phyloP scores from a whole-genome alignment of 2,329 filamentous ascomycete genomes.

The Aspergillus uvarum region DNA sequence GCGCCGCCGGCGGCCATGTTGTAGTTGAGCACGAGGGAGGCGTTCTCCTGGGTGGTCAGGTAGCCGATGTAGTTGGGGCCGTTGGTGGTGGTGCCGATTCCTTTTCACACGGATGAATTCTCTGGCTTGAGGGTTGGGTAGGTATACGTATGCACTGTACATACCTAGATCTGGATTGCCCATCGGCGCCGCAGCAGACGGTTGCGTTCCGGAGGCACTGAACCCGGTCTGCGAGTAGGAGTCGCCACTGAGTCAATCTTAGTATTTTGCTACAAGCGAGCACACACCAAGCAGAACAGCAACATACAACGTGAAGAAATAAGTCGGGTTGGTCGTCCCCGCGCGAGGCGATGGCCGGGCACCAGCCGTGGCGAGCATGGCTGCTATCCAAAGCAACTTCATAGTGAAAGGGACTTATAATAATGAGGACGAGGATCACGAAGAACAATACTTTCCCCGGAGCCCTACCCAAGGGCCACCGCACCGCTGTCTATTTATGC shows the following conservation, averaged over 20 bases:
- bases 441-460: too few relatives aligned
- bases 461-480: too few relatives aligned
- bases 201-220: conserved; percentile 52
- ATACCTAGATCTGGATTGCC: conserved; percentile 55
- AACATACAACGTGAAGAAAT: conserved; percentile 46
- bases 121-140: too few relatives aligned
- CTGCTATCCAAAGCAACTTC: not conserved
- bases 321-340: conserved; percentile 20
- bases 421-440: too few relatives aligned
- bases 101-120: too few relatives aligned
- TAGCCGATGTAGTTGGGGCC: conserved; percentile 56
- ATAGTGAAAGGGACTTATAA: not conserved
- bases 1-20: conserved; percentile 58
- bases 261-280: too few relatives aligned
- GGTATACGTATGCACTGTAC: too few relatives aligned
- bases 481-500: not conserved
- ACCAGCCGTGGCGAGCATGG: conserved; percentile 13
- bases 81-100: conserved; percentile 50
- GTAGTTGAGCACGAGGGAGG: conserved; percentile 50
- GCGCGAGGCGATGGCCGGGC: conserved; percentile 19
- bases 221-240: conserved; percentile 63
- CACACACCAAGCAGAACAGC: too few relatives aligned
- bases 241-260: conserved; percentile 45
- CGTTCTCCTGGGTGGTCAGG: conserved; percentile 50
- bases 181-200: conserved; percentile 56